Percentiles rank a stretch among this genome's conserved stretches.
These are phyloP conservation scores for Onygena corvina DNA, from an alignment of 2,329 filamentous ascomycete species.

Conservation along the genomic window DNA sequence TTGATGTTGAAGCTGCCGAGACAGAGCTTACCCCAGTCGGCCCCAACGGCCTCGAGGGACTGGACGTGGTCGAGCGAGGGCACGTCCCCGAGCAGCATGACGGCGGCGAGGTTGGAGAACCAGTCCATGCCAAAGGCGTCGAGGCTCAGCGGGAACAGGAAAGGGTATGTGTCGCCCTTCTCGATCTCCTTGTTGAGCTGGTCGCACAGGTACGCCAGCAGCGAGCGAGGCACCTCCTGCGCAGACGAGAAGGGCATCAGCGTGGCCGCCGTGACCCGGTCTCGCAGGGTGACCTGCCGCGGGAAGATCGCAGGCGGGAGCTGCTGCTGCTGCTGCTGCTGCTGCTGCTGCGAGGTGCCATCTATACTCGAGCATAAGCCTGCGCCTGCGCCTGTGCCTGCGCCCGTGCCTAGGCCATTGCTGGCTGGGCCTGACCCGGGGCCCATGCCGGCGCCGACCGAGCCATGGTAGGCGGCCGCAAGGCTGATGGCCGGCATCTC, in stretches of 20 bases:
- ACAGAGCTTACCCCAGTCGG: constrained; percentile 68
- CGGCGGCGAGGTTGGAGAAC: constrained; percentile 80
- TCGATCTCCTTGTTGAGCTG: constrained; percentile 85
- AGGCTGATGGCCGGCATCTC: constrained; percentile 60
- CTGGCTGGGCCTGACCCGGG: no score
- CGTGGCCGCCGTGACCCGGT: constrained; percentile 72
- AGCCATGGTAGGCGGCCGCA: neutral
- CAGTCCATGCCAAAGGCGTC: constrained; percentile 70
- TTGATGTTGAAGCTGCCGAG: constrained; percentile 89
- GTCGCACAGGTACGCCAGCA: constrained; percentile 66
- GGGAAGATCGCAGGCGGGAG: constrained; percentile 59
- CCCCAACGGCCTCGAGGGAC: constrained; percentile 41
- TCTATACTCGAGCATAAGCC: no score
- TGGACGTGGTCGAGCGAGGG: constrained; percentile 46
- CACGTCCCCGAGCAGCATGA: constrained; percentile 74
- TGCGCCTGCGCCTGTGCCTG: no score
- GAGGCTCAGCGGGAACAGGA: constrained; percentile 63
- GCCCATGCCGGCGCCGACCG: neutral
- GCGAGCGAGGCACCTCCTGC: constrained; percentile 59
- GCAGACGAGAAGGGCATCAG: constrained; percentile 71
- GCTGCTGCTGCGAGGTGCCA: no score
- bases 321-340: constrained; percentile 24
- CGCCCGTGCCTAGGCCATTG: no score
- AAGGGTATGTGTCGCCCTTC: constrained; percentile 82
- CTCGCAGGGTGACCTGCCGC: constrained; percentile 67